Percentiles rank a stretch among this genome's conserved stretches.
Conservation (phyloP, 768 basidiomycete genomes). For the Mycena kentingensis region DNA sequence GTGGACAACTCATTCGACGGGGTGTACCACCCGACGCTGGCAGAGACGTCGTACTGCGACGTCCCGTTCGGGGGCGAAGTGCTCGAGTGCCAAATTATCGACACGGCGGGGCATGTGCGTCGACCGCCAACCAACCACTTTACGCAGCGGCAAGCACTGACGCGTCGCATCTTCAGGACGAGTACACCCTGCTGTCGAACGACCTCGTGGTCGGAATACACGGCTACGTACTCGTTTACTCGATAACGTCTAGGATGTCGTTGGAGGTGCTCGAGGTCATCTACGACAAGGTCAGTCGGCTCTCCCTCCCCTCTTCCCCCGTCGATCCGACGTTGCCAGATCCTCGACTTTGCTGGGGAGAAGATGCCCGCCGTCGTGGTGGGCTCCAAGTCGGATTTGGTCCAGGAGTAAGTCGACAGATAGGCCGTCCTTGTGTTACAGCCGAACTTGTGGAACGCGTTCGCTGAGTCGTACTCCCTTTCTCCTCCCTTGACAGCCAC, state of each 20-base stretch:
- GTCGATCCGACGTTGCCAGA: constrained; percentile 27
- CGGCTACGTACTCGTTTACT: constrained; percentile 96
- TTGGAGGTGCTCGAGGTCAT: constrained; percentile 95
- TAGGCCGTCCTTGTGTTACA: neutral
- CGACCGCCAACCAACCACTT: too few species aligned
- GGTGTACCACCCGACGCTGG: constrained; percentile 94
- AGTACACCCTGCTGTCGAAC: constrained; percentile 90
- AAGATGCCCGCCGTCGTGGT: constrained; percentile 93
- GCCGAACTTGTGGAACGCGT: too few species aligned
- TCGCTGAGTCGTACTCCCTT: constrained; percentile 17
- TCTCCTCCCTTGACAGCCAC: constrained; percentile 47
- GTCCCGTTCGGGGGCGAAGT: constrained; percentile 87
- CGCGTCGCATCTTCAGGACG: constrained; percentile 60
- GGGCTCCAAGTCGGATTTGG: constrained; percentile 87
- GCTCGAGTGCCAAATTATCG: constrained; percentile 96
- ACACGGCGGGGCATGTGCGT: constrained; percentile 93
- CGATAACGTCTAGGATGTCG: constrained; percentile 83
- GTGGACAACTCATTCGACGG: constrained; percentile 92
- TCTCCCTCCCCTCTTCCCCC: too few species aligned
- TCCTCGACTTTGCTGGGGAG: constrained; percentile 79
- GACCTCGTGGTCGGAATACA: constrained; percentile 97
- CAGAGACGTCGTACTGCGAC: constrained; percentile 82
- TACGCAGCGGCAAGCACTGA: constrained; percentile 4
- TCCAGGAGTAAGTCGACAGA: constrained; percentile 63
- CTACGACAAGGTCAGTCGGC: constrained; percentile 72